Evolutionary conservation across 768 basidiomycete species (phyloP).

Genomic region (Collybiopsis luxurians): DNA sequence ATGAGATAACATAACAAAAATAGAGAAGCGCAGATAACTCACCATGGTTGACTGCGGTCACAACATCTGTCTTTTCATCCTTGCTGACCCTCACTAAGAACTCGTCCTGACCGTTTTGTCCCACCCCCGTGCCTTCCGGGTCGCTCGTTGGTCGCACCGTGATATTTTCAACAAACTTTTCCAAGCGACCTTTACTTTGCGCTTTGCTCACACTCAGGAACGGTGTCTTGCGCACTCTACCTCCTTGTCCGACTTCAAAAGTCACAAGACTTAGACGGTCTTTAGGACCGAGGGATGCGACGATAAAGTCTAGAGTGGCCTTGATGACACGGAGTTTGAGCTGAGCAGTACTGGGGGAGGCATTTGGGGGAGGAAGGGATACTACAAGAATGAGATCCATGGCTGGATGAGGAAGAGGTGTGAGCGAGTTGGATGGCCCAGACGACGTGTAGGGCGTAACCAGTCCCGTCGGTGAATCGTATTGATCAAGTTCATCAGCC

Average conservation of each 20-base stretch:
- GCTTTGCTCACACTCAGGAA: slow-evolving; percentile 74
- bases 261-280: slow-evolving; percentile 91
- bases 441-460: slow-evolving; percentile 71
- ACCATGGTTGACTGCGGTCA: slow-evolving; percentile 98
- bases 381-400: slow-evolving; percentile 92
- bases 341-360: slow-evolving; percentile 73
- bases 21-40: slow-evolving; percentile 9
- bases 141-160: slow-evolving; percentile 30
- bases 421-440: slow-evolving; percentile 76
- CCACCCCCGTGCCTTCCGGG: slow-evolving; percentile 1
- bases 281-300: slow-evolving; percentile 69
- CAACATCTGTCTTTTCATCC: slow-evolving; percentile 96
- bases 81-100: slow-evolving; percentile 71
- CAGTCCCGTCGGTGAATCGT: slow-evolving; percentile 51
- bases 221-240: slow-evolving; percentile 88
- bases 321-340: slow-evolving; percentile 90
- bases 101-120: slow-evolving; percentile 38
- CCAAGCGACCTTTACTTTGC: slow-evolving; percentile 67
- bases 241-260: slow-evolving; percentile 84
- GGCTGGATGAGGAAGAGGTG: slow-evolving; percentile 80
- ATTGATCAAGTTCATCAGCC: slow-evolving; percentile 62
- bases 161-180: slow-evolving; percentile 72
- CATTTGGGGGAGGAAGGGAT: slow-evolving; percentile 73
- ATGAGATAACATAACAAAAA: background rate
- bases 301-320: slow-evolving; percentile 81